A percentile compares a stretch with the other conserved stretches of the same genome.
These are phyloP conservation scores for Claviceps pazoutovae DNA, from an alignment of 2,329 filamentous ascomycete genomes.

Conservation along the genomic window DNA sequence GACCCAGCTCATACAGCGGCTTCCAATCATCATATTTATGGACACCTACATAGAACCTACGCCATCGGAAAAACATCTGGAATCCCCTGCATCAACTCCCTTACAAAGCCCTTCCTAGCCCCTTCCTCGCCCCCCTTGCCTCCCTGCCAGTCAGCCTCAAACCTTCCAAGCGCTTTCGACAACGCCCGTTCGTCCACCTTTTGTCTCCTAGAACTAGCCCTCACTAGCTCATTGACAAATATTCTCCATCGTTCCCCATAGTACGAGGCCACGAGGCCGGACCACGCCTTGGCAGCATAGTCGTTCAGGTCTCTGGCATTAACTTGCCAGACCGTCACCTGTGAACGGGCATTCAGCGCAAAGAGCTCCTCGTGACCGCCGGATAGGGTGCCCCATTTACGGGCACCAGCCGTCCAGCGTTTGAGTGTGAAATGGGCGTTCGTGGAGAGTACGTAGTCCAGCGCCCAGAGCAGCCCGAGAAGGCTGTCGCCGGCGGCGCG, in stretches of 20 bases:
- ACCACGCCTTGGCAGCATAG: slow-evolving; percentile 36
- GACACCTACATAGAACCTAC: too few species aligned
- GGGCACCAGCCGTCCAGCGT: slow-evolving; percentile 26
- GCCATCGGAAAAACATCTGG: slow-evolving; percentile 1
- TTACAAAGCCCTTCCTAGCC: not conserved
- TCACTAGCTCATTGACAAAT: slow-evolving; percentile 26
- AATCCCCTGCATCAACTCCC: not conserved
- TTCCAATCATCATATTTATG: too few species aligned
- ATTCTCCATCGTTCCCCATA: slow-evolving; percentile 31
- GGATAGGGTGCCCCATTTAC: slow-evolving; percentile 11
- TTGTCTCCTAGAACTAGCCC: not conserved
- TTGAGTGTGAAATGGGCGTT: slow-evolving; percentile 27
- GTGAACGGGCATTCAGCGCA: slow-evolving; percentile 33
- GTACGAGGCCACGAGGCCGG: slow-evolving; percentile 30
- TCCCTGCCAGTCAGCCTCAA: slow-evolving; percentile 5
- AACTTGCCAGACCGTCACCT: slow-evolving; percentile 34
- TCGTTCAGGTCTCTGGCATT: slow-evolving; percentile 24
- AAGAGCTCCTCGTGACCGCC: slow-evolving; percentile 18
- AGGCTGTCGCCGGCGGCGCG: slow-evolving; percentile 15
- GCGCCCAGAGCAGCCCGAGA: slow-evolving; percentile 18
- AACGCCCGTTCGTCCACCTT: not conserved
- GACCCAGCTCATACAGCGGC: too few species aligned
- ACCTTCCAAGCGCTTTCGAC: not conserved
- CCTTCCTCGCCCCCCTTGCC: not conserved
- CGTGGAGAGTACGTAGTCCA: slow-evolving; percentile 28